phyloP scores from a whole-genome alignment of 2,329 filamentous ascomycete genomes.

The Zymoseptoria pseudotritici region DNA sequence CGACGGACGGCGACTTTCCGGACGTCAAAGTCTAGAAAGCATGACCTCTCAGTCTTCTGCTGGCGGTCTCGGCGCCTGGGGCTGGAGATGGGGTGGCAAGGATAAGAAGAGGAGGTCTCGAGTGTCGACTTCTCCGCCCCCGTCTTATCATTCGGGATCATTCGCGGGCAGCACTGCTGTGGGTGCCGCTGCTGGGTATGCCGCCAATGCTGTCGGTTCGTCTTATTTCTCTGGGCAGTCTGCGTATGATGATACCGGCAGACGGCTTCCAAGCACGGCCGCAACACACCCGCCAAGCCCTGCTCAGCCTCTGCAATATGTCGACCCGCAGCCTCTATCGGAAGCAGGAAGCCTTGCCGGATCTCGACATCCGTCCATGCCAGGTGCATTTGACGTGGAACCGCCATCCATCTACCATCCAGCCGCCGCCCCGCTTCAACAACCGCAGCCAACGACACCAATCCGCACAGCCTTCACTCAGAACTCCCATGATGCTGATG shows the following conservation, averaged over 20 bases:
- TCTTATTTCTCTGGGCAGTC: conserved; percentile 24
- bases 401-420: conserved; percentile 42
- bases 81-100: conserved; percentile 53
- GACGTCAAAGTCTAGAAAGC: conserved; percentile 45
- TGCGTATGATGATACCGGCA: conserved; percentile 16
- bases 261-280: conserved; percentile 38
- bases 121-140: conserved; percentile 8
- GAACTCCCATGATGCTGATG: conserved; percentile 3
- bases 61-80: conserved; percentile 43
- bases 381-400: conserved; percentile 24
- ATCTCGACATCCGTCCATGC: conserved; percentile 22
- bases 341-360: conserved; percentile 59
- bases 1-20: conserved; percentile 28
- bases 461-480: conserved; percentile 39
- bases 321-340: conserved; percentile 59
- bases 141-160: conserved; percentile 17
- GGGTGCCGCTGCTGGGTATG: conserved; percentile 36
- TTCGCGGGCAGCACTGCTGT: conserved; percentile 36
- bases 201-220: conserved; percentile 24
- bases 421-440: conserved; percentile 64
- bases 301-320: conserved; percentile 50
- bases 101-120: conserved; percentile 35
- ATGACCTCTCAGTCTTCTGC: conserved; percentile 47
- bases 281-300: conserved; percentile 35
- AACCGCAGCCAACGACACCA: conserved; percentile 71